phyloP scores from a whole-genome alignment of 169 alveolate species.

The Plasmodium reichenowi region DNA sequence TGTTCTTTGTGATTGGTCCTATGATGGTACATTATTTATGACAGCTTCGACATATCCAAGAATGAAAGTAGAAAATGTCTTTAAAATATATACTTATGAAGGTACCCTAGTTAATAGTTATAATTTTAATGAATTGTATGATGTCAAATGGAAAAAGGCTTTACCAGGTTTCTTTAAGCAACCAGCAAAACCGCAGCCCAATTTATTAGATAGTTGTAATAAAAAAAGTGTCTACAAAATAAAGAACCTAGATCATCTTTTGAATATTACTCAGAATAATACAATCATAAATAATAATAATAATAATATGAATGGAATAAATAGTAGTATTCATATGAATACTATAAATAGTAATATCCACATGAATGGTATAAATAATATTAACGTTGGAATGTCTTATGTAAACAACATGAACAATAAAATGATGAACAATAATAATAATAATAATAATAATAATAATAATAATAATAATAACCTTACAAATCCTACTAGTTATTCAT shows the following conservation, averaged over 20 bases:
- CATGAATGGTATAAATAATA: not conserved
- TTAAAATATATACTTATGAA: slow-evolving; percentile 83
- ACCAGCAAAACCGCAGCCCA: slow-evolving; percentile 59
- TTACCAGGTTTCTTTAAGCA: slow-evolving; percentile 11
- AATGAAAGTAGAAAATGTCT: slow-evolving; percentile 85
- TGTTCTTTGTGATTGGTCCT: slow-evolving; percentile 86
- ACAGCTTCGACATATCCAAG: slow-evolving; percentile 87
- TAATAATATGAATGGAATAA: not conserved
- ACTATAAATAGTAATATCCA: not conserved
- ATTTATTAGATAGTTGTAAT: slow-evolving; percentile 12
- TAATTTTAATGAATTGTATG: slow-evolving; percentile 46
- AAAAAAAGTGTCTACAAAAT: slow-evolving; percentile 55
- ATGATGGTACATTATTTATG: slow-evolving; percentile 82
- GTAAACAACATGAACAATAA: not conserved
- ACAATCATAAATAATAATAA: not conserved
- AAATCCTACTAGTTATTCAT: not conserved
- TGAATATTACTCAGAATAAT: not conserved
- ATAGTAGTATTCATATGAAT: not conserved
- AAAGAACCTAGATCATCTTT: not conserved
- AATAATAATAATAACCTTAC: not conserved
- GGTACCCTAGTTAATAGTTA: slow-evolving; percentile 77
- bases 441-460: not conserved
- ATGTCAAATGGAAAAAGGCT: slow-evolving; percentile 52
- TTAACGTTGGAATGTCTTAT: not conserved
- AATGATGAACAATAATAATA: not conserved